These are phyloP conservation scores for Asclepias syriaca DNA, from an alignment of 257 asterid species.

Conservation along the genomic window DNA sequence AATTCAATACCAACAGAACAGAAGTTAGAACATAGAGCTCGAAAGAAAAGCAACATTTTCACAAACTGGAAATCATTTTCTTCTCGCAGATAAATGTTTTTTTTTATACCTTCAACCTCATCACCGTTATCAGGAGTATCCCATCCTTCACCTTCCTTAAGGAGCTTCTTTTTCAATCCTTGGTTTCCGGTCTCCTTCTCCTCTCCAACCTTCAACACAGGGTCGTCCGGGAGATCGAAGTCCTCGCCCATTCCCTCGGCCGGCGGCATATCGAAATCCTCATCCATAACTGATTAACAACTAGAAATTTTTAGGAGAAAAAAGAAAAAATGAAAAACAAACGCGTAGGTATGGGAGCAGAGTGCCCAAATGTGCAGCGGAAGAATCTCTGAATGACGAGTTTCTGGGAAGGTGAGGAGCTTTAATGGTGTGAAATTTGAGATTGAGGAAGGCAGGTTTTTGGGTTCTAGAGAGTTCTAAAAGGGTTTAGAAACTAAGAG, in stretches of 20 bases:
- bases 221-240: constrained; percentile 36
- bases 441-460: neutral
- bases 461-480: constrained; percentile 30
- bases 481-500: constrained; percentile 9
- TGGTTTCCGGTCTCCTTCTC: constrained; percentile 48
- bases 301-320: neutral
- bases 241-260: constrained; percentile 36
- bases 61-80: neutral
- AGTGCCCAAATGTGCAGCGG: neutral
- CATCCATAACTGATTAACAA: constrained; percentile 21
- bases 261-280: constrained; percentile 40
- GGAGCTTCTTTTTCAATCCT: constrained; percentile 52
- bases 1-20: neutral
- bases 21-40: neutral
- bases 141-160: constrained; percentile 46
- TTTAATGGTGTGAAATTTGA: constrained; percentile 4
- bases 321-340: neutral
- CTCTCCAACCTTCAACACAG: constrained; percentile 37
- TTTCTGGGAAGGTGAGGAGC: neutral
- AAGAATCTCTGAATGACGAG: neutral
- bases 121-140: constrained; percentile 51
- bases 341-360: neutral
- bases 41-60: neutral
- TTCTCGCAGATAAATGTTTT: neutral
- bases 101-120: constrained; percentile 41